These are phyloP conservation scores for Rostrohypoxylon terebratum DNA, from an alignment of 495 filamentous ascomycete genomes.

Conservation along the genomic window DNA sequence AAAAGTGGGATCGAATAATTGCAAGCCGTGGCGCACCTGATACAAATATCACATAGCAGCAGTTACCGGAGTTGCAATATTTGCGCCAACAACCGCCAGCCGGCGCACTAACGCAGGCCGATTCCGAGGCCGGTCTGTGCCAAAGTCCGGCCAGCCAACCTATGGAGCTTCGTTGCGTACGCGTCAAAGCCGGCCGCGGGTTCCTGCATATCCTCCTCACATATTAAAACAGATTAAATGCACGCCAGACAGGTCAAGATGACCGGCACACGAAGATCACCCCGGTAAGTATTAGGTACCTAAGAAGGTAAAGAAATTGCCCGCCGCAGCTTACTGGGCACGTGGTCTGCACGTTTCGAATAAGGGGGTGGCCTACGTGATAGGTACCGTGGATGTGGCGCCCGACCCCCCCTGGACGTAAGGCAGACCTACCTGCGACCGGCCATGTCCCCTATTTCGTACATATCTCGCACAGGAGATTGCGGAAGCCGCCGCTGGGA, in stretches of 20 bases:
- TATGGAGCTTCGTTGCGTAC: not conserved
- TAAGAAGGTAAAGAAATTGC: not conserved
- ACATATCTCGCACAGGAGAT: not conserved
- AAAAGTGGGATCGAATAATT: not conserved
- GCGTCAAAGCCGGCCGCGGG: constrained; percentile 1
- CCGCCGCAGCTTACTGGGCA: constrained; percentile 3
- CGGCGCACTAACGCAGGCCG: not conserved
- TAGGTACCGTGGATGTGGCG: not conserved
- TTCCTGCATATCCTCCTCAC: not conserved
- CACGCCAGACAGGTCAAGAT: not conserved
- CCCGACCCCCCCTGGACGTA: constrained; percentile 6
- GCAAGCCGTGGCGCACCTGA: not conserved
- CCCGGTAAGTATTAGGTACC: not conserved
- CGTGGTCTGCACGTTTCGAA: constrained; percentile 13
- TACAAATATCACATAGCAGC: not conserved
- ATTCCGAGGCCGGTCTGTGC: not conserved
- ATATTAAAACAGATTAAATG: not conserved
- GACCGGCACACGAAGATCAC: not conserved
- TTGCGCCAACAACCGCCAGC: not conserved
- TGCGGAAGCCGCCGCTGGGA: not conserved
- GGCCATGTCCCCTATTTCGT: not conserved
- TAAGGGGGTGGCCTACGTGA: constrained; percentile 3
- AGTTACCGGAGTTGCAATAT: not conserved
- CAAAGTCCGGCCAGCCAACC: not conserved
- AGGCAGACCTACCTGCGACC: not conserved